phyloP scores from a whole-genome alignment of 1,284 basidiomycete genomes.

The Puccinia polysora region DNA sequence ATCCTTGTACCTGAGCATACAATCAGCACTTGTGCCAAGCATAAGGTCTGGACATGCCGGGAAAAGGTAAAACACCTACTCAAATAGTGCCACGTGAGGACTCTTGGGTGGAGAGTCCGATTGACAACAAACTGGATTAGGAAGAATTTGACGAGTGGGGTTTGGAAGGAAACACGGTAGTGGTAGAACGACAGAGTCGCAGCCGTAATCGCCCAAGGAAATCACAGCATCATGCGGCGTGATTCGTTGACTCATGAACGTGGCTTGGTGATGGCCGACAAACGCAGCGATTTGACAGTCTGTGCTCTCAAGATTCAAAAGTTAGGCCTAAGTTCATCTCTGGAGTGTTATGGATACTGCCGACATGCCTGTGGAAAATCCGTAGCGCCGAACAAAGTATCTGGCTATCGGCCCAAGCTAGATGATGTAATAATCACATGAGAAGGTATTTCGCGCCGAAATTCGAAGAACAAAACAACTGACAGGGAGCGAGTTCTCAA shows the following conservation, averaged over 20 bases:
- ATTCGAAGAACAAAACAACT: slow-evolving; percentile 18
- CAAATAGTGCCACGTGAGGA: slow-evolving; percentile 44
- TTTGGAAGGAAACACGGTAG: slow-evolving; percentile 31
- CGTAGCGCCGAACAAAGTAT: slow-evolving; percentile 67
- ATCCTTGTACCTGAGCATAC: slow-evolving; percentile 58
- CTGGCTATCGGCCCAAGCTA: slow-evolving; percentile 72
- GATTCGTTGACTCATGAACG: slow-evolving; percentile 24
- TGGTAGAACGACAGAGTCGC: slow-evolving; percentile 32
- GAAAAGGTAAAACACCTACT: slow-evolving; percentile 4
- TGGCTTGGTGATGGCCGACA: slow-evolving; percentile 35
- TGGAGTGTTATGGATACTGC: neutral
- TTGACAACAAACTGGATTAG: slow-evolving; percentile 21
- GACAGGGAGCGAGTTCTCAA: slow-evolving; percentile 34
- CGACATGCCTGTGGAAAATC: slow-evolving; percentile 66
- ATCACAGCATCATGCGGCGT: slow-evolving; percentile 17
- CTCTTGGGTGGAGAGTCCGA: neutral
- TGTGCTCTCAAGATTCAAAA: neutral
- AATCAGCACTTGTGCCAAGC: neutral
- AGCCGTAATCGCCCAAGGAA: slow-evolving; percentile 28
- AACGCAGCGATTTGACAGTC: slow-evolving; percentile 34
- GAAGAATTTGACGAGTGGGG: slow-evolving; percentile 25
- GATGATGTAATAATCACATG: slow-evolving; percentile 58
- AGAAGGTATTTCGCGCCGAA: neutral
- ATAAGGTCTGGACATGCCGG: neutral
- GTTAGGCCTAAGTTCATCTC: neutral